phyloP scores from a whole-genome alignment of 306 rosid species.

The Vigna nakashimae region DNA sequence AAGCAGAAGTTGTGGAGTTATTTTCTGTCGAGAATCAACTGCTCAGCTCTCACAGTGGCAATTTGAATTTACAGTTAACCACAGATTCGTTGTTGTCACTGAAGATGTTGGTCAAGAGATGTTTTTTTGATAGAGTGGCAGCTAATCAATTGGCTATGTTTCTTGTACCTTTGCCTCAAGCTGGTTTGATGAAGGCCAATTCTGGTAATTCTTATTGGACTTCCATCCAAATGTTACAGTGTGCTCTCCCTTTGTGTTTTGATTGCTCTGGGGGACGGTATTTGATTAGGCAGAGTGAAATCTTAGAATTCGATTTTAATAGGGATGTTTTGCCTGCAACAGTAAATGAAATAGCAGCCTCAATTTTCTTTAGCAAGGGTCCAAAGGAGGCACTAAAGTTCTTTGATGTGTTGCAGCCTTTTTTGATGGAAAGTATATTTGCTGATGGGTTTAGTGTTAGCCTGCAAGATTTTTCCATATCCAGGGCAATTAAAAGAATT shows the following conservation, averaged over 20 bases:
- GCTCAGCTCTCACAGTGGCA: constrained; percentile 93
- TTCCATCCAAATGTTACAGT: constrained; percentile 76
- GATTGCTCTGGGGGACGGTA: constrained; percentile 72
- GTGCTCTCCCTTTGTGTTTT: constrained; percentile 73
- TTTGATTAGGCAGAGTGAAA: constrained; percentile 64
- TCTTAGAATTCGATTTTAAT: constrained; percentile 62
- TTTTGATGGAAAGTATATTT: constrained; percentile 88
- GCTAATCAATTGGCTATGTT: constrained; percentile 86
- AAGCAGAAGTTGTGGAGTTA: constrained; percentile 92
- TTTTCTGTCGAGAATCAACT: constrained; percentile 89
- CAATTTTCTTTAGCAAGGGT: constrained; percentile 83
- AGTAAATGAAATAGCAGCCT: constrained; percentile 76
- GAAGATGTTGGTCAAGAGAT: constrained; percentile 63
- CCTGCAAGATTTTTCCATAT: constrained; percentile 76
- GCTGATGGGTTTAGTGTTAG: constrained; percentile 87
- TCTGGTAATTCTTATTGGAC: constrained; percentile 75
- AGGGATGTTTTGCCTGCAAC: constrained; percentile 64
- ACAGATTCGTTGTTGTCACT: constrained; percentile 78
- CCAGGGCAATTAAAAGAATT: constrained; percentile 49
- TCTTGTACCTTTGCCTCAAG: constrained; percentile 69
- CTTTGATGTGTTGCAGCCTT: constrained; percentile 76
- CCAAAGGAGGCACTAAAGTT: constrained; percentile 77
- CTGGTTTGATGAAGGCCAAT: constrained; percentile 62
- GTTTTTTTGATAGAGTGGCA: constrained; percentile 56
- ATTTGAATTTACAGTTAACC: constrained; percentile 76